Base-by-base conservation (phyloP, 2,329 filamentous ascomycete genomes). In the Trichoderma harzianum region DNA sequence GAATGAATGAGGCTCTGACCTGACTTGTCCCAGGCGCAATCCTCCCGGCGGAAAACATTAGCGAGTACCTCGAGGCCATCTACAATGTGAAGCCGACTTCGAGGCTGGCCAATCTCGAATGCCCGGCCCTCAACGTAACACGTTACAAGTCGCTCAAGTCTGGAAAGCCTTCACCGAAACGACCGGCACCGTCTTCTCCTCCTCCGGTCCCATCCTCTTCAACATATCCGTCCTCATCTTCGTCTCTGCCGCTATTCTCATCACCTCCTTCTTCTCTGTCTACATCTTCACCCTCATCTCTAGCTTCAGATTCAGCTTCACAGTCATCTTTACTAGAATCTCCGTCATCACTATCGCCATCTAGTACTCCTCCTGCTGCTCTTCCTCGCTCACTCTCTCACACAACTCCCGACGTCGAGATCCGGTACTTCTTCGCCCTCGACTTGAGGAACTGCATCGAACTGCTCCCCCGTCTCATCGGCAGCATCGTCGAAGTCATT, bases 361-460 rank as follows among this genome's bases (percentile, higher is more conserved):
- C 32, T 3, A 34, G 30, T n/a, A 57, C 47, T 21, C 30, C 47
- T 55, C 24, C 30, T 7, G 47, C 64, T 21, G n/a, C 51, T 39
- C 21, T 26, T n/a, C 63, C 63, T 28, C 64, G 62, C n/a, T 53
- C 62, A 34, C 24, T 58, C 11, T 18, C 10, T 1, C 34, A 21
- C 21, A 11, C 0, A 24, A 8, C 0, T 0, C 11, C n/a, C 10
- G n/a, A 18, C 11, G 10, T 55, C 39, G 72, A 73, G 43, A 71
- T 73, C 28, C 76, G 75, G n/a, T 86, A 85, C 76, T 85, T 86
- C 77, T 87, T 89, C 72, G 85, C 86, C 1, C 78, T 89, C n/a
- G 81, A 88, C 73, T 78, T 88, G 18, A 80, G 83, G 53, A 78
- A 88, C 72, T 80, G 80, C 72, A 74, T 80, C 5, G 67, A 75